Evolutionary conservation across 2,329 filamentous ascomycete genomes (phyloP).

Genomic region (Xylaria sp.): DNA sequence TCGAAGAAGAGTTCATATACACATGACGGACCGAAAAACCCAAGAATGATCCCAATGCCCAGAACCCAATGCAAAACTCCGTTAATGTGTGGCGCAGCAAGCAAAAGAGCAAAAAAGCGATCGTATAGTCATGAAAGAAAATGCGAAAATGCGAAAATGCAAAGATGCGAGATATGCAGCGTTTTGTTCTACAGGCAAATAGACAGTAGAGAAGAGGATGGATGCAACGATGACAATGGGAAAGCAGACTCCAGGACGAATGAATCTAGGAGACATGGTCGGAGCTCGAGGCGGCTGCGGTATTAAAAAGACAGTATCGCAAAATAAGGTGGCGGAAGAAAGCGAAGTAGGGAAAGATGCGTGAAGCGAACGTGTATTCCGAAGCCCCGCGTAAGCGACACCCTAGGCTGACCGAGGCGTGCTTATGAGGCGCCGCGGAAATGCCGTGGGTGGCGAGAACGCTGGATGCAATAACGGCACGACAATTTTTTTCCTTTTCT

Average conservation of each 20-base stretch:
- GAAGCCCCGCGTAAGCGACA: constrained; percentile 6
- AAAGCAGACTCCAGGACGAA: background rate
- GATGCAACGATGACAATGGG: background rate
- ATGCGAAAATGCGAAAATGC: background rate
- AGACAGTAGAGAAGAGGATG: background rate
- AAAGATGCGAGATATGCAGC: background rate
- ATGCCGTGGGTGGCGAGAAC: constrained; percentile 2
- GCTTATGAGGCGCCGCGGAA: background rate
- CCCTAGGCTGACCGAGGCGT: constrained; percentile 6
- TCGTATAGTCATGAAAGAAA: background rate
- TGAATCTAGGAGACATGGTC: background rate
- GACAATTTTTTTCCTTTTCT: constrained; percentile 6
- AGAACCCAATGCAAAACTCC: constrained; percentile 19
- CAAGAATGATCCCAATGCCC: background rate
- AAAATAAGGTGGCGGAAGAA: constrained; percentile 1
- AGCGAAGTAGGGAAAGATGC: background rate
- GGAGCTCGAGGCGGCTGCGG: background rate
- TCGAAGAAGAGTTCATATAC: constrained; percentile 17
- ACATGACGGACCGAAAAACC: constrained; percentile 5
- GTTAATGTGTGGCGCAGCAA: background rate
- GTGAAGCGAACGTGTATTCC: background rate
- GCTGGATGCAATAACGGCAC: constrained; percentile 8
- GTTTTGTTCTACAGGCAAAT: constrained; percentile 21
- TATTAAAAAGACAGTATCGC: constrained; percentile 7
- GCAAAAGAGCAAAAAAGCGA: background rate